Base-by-base conservation (phyloP, 768 basidiomycete genomes). In the Cubamyces sp. region DNA sequence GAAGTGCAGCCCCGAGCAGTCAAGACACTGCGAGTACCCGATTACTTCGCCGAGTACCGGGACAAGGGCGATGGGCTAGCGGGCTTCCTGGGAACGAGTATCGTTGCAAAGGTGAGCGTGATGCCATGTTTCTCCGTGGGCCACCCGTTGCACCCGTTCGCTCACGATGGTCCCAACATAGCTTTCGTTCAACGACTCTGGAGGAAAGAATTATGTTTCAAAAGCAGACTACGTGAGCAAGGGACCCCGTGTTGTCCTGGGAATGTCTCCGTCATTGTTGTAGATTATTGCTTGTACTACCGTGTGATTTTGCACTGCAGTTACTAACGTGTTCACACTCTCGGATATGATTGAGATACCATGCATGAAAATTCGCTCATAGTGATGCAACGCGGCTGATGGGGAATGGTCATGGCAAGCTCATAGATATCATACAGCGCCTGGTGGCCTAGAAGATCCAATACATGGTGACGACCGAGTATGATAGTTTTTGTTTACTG, bases 31-130 rank as follows among this genome's bases (percentile, higher is more conserved):
- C 82, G 77, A 39, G 82, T 94, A 8, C 94, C 94, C 0, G 94
- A 96, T 34, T 96, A 95, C 74, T 97, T 94, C 71, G 88, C 90
- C 8, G 93, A 96, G 72, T 97, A 91, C 69, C 81, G 92, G 59
- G 91, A 94, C 52, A 91, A 86, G 46, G 93, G 92, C 2, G 91
- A 93, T 55, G 88, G 88, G 1, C 78, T 88, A 41, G 88, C 91
- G 4, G 86, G 88, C 12, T 95, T 94, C 78, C 75, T 95, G 59
- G 93, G 93, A 1, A 80, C 86, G 18, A 88, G 88, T 66, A 92
- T 95, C 64, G 82, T 87, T n/a, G 93, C 91, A 6, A 95, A 94
- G 81, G 93, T 91, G 54, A 56, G 72, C 54, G 16, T 18, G 14
- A 48, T 46, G 21, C 14, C 48, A 74, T 34, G n/a, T 15, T 16